phyloP scores from a whole-genome alignment of 129 eudicot genomes.

The Calendula officinalis region DNA sequence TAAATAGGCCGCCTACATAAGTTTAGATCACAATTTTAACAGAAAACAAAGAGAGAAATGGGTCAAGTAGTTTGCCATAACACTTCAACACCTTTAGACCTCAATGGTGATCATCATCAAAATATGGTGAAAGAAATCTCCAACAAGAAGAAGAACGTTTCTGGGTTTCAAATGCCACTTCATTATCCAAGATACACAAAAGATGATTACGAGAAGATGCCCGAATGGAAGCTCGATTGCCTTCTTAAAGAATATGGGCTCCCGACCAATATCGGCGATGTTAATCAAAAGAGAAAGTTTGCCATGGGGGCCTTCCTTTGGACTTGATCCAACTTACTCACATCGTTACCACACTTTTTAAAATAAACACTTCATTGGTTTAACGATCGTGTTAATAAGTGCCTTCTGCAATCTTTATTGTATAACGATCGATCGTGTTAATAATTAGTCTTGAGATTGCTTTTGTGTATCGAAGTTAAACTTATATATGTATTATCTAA shows the following conservation, averaged over 20 bases:
- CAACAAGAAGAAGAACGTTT: slow-evolving; percentile 6
- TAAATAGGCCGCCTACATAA: slow-evolving; percentile 20
- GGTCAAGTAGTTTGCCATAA: slow-evolving; percentile 24
- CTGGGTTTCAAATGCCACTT: slow-evolving; percentile 58
- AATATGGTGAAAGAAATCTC: slow-evolving; percentile 4
- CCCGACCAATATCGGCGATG: slow-evolving; percentile 37
- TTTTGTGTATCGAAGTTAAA: too few species aligned
- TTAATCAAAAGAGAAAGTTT: slow-evolving; percentile 52
- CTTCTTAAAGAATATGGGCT: slow-evolving; percentile 58
- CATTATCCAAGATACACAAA: slow-evolving; percentile 55
- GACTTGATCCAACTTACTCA: slow-evolving; percentile 20
- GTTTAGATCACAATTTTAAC: slow-evolving; percentile 1
- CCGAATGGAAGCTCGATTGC: slow-evolving; percentile 55
- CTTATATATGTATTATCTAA: too few species aligned
- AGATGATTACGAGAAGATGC: slow-evolving; percentile 56
- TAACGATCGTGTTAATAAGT: too few species aligned
- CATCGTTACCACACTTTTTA: background rate
- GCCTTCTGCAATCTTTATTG: too few species aligned
- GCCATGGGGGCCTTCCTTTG: slow-evolving; percentile 71
- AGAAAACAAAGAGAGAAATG: slow-evolving; percentile 10
- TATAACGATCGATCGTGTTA: too few species aligned
- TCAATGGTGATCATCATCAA: slow-evolving; percentile 17
- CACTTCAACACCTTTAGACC: background rate
- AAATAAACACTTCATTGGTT: too few species aligned
- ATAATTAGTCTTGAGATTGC: too few species aligned